phyloP scores from a whole-genome alignment of 768 basidiomycete genomes.

The Lactarius sanguifluus region DNA sequence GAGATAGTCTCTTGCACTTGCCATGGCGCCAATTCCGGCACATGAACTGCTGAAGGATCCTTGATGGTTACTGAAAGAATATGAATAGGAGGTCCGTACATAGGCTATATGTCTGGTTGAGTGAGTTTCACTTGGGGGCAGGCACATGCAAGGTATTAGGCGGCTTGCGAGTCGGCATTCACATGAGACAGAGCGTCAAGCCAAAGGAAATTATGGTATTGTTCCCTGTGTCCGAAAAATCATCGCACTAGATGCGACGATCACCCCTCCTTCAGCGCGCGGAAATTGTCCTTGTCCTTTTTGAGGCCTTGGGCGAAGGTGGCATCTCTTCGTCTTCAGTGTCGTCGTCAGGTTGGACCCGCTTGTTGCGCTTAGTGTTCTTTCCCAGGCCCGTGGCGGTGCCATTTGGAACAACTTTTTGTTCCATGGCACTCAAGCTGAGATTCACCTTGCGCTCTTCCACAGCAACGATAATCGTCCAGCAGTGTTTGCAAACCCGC shows the following conservation, averaged over 20 bases:
- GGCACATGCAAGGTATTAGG: neutral
- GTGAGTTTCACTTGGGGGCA: no score
- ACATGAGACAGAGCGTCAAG: neutral
- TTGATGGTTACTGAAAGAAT: neutral
- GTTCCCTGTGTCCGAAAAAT: neutral
- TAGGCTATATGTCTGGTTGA: neutral
- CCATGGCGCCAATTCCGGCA: neutral
- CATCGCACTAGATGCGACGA: neutral
- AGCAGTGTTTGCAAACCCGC: conserved; percentile 53
- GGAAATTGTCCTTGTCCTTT: conserved; percentile 7
- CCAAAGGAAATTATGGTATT: neutral
- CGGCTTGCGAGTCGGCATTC: neutral
- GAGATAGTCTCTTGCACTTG: neutral
- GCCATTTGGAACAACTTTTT: conserved; percentile 8
- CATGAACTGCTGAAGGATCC: neutral
- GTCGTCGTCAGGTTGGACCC: conserved; percentile 37
- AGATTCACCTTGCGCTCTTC: conserved; percentile 34
- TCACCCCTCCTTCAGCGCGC: conserved; percentile 10
- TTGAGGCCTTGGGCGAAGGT: conserved; percentile 3
- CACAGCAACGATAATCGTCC: conserved; percentile 50
- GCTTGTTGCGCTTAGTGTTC: conserved; percentile 37
- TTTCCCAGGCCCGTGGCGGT: conserved; percentile 20
- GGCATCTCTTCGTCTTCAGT: conserved; percentile 7
- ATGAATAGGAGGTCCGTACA: neutral
- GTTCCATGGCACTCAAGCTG: conserved; percentile 18